These are phyloP conservation scores for Pelagomonas calceolata DNA, from an alignment of 108 stramenopile species.

Conservation along the genomic window DNA sequence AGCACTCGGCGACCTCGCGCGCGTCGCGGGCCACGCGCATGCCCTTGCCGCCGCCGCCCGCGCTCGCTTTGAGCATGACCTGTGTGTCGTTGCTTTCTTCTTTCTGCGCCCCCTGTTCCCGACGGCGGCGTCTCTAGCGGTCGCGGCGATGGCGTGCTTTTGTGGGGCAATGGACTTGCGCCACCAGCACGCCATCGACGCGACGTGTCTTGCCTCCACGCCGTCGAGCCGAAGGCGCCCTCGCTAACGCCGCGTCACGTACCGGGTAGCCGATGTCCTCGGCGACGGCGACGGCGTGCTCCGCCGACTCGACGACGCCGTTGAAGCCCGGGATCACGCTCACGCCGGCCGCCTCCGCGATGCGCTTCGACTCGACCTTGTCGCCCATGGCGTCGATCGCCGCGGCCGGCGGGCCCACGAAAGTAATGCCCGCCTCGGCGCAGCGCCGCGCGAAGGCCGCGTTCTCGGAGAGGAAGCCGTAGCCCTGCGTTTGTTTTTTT, in stretches of 20 bases:
- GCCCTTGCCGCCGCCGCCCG: constrained; percentile 97
- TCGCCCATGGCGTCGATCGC: constrained; percentile 74
- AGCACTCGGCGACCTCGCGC: constrained; percentile 60
- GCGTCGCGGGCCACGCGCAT: constrained; percentile 87
- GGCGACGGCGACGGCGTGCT: constrained; percentile 54
- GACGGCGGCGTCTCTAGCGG: too few species aligned
- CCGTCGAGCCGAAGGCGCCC: too few species aligned
- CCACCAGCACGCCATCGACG: too few species aligned
- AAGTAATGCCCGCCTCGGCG: constrained; percentile 35
- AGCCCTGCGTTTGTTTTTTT: constrained; percentile 41
- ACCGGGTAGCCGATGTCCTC: constrained; percentile 90
- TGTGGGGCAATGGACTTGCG: too few species aligned
- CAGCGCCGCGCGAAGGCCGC: constrained; percentile 47
- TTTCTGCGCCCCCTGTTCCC: too few species aligned
- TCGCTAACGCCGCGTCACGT: too few species aligned
- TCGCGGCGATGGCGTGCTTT: too few species aligned
- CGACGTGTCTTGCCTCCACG: too few species aligned
- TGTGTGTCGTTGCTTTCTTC: too few species aligned
- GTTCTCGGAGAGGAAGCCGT: constrained; percentile 68
- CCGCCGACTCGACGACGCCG: constrained; percentile 6
- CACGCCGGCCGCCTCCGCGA: constrained; percentile 75
- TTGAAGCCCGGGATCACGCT: constrained; percentile 74
- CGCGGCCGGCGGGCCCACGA: constrained; percentile 29
- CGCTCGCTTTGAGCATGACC: constrained; percentile 94
- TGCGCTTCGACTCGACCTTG: constrained; percentile 79